Evolutionary conservation across 129 eudicot species (phyloP), one percentile per base, ranked within the genome.

Genomic region (Pulicaria dysenterica): DNA sequence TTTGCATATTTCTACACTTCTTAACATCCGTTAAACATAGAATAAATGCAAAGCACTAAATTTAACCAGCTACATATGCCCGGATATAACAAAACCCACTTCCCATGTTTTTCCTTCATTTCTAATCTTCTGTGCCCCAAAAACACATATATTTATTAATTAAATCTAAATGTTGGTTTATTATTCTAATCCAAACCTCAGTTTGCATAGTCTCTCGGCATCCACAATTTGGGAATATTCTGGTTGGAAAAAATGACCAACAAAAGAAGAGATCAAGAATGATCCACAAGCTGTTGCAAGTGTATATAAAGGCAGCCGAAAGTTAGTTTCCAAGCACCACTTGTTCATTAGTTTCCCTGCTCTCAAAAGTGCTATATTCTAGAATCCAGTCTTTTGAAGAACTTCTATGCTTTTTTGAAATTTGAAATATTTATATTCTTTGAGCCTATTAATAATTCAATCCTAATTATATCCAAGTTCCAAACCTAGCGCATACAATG

Each of bases 401-500:
- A 3, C 3, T 13, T 36, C 5, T 38, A 60, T 60, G 19, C 31
- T 24, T 60, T 38, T 38, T 45, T 12, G 11, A 60, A n/a, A 9
- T 60, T 60, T 13, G 36, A 60, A 36, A 44, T 38, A 60, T 60
- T 41, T 60, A 34, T 34, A 7, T 24, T 24, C 31, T 24, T 24
- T 24, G 14, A 24, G 44, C 45, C 58, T 6, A 48, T 47, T 13
- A 36, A 8, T 9, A 66, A 55, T 55, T 55, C 60, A 8, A 37
- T 55, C 9, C 6, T 55, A 16, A 55, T 0, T 17, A 17, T 7
- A 67, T 14, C 58, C 62, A 69, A 15, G 11, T 19, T 8, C 60
- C 74, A 69, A 69, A 39, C 50, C 37, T 17, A 69, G 49, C 48
- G 51, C 49, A 14, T 69, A 47, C 54, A 11, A 13, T 48, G 19